Conservation (phyloP, 2,329 filamentous ascomycete genomes). For the Calonectria naviculata region DNA sequence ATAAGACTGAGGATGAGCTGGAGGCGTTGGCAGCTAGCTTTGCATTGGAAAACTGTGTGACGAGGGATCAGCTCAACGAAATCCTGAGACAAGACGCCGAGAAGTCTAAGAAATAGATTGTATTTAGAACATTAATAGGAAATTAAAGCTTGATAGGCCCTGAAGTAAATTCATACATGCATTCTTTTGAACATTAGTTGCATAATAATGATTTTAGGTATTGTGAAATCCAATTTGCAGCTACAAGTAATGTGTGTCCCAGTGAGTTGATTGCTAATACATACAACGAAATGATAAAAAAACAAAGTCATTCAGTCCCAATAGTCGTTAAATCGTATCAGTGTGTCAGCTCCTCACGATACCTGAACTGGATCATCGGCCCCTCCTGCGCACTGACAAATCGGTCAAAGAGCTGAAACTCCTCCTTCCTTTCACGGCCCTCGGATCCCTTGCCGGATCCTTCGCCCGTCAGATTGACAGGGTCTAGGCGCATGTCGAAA, state of each 20-base stretch:
- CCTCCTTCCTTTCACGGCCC: not conserved
- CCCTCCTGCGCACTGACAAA: not conserved
- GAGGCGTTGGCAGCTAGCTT: slow-evolving; percentile 65
- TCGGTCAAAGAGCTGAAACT: not conserved
- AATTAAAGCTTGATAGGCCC: not conserved
- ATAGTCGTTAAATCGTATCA: not conserved
- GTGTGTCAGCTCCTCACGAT: not conserved
- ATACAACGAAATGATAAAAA: not conserved
- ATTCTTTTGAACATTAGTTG: too few species aligned
- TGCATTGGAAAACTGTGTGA: slow-evolving; percentile 63
- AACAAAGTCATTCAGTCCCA: not conserved
- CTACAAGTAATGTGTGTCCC: not conserved
- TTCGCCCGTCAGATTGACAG: not conserved
- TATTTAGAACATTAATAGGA: not conserved
- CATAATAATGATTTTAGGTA: too few species aligned
- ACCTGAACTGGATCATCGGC: not conserved
- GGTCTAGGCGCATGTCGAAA: not conserved
- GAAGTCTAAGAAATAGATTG: slow-evolving; percentile 29
- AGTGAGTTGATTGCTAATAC: not conserved
- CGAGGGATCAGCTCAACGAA: slow-evolving; percentile 62
- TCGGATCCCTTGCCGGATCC: not conserved
- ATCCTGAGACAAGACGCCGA: slow-evolving; percentile 50
- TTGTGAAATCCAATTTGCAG: not conserved
- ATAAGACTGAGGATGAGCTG: slow-evolving; percentile 61
- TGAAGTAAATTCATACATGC: not conserved